phyloP scores from a whole-genome alignment of 164 flowering plant species.

The Aristolochia contorta region DNA sequence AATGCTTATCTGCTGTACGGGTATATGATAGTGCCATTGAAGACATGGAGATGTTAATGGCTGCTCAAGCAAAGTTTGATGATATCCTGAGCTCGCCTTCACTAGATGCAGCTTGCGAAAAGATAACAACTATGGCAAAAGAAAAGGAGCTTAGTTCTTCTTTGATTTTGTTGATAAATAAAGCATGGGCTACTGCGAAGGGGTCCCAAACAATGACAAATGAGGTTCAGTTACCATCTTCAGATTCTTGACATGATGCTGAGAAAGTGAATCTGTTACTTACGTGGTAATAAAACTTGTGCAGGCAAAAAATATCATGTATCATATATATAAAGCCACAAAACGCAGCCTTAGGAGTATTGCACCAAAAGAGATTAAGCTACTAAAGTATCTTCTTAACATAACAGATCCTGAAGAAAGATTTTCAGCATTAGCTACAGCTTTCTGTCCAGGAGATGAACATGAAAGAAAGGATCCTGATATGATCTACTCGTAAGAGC shows the following conservation, averaged over 20 bases:
- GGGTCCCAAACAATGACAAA: conserved; percentile 70
- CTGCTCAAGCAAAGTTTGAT: conserved; percentile 89
- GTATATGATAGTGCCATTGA: conserved; percentile 79
- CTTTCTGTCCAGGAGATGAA: conserved; percentile 82
- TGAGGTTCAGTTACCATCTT: conserved; percentile 37
- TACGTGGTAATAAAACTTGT: background rate
- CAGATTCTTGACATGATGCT: background rate
- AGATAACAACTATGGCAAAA: conserved; percentile 79
- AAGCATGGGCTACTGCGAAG: conserved; percentile 92
- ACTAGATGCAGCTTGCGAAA: conserved; percentile 78
- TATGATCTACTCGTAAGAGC: conserved; percentile 63
- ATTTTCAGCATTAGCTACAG: conserved; percentile 82
- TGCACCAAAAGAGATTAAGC: conserved; percentile 83
- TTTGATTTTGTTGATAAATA: conserved; percentile 70
- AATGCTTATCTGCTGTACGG: conserved; percentile 81
- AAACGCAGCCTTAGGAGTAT: conserved; percentile 84
- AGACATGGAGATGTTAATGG: conserved; percentile 51
- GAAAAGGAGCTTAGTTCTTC: conserved; percentile 89
- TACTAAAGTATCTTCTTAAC: conserved; percentile 79
- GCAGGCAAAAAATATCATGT: conserved; percentile 96
- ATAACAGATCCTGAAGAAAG: conserved; percentile 94
- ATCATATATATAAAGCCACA: conserved; percentile 72
- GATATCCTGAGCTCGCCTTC: conserved; percentile 80
- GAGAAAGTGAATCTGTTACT: background rate
- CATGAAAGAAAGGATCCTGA: conserved; percentile 49